Base-by-base conservation (phyloP, 2,329 filamentous ascomycete genomes). In the Fusarium algeriense region DNA sequence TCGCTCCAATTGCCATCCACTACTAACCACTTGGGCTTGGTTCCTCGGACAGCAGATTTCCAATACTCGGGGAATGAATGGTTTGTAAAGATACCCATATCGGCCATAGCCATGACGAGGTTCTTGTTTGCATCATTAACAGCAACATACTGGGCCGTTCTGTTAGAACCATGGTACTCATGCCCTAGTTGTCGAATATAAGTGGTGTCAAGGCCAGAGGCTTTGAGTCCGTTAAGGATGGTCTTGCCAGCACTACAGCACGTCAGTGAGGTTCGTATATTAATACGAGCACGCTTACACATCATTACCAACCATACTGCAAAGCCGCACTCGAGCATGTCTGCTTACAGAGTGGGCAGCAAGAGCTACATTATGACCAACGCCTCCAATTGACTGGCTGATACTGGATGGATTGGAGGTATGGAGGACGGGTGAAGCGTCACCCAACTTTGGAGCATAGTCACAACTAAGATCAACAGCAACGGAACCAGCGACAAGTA, bases 41-140 rank as follows among this genome's bases (percentile, higher is more conserved):
- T 83, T 6, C 83, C 80, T 15, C 83, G 80, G 11, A 94, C 82
- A 32, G 88, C 83, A 2, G 89, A 85, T 53, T 86, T 85, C 90
- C 91, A 94, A 71, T 87, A 83, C 12, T 84, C 79, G 0, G 85
- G 80, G 67, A 88, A 86, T 1, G 85, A 83, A 66, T 87, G 82
- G 19, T 82, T 78, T n/a, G 90, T 87, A 50, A 97, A 88, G 74
- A 97, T 95, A 60, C 86, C 88, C 94, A 98, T 98, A 78, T 98
- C 96, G 7, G 95, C 95, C 93, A 98, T 97, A 48, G 94, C 95
- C 69, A 98, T 82, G n/a, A 95, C 87, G 5, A 99, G 88, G 70
- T 95, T 92, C 80, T 94, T 97, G 65, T 91, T 89, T 1, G 85
- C 85, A 77, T 97, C 93, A 78, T 98, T 99, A 71, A 98, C 85